Base-by-base conservation (phyloP, 179 eudicot genomes). In the Carnegiea gigantea region DNA sequence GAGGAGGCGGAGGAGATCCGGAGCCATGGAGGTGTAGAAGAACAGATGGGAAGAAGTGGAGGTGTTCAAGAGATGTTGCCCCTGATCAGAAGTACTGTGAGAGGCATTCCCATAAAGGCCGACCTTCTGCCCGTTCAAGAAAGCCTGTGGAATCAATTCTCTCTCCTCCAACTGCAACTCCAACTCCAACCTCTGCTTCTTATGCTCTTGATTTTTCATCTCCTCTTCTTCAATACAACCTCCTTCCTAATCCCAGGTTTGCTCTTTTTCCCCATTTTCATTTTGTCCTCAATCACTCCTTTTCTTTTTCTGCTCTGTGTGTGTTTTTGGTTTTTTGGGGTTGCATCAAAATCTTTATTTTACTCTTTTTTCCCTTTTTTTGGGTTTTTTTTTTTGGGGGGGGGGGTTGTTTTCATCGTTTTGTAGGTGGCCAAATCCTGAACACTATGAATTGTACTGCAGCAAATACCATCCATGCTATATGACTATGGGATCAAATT, bases 11-110 rank as follows among this genome's bases (percentile, higher is more conserved):
- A n/a, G 81, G 78, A 64, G 85, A 88, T 87, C 78, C 89, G 24
- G 95, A 92, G 86, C 92, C 93, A 20, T 89, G 95, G 95, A 79
- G 95, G 89, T 92, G 95, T 83, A 79, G 87, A 49, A 89, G 95
- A 82, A 92, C 95, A 18, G 93, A 92, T 68, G 95, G 92, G 71
- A 91, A 91, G 76, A 91, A 91, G 77, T 91, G 94, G 94, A 83
- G 92, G 77, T 91, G 94, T 62, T 87, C 95, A 1, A 87, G 95
- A 77, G 92, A 92, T 75, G 93, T 89, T 40, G 87, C 89, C 6
- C 93, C 92, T 5, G 89, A 91, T 40, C 93, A 89, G 46, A 92
- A 92, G 80, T 92, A 90, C 81, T 92, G 95, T 76, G 95, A 92
- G 88, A 79, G 93, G 6, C 95, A 92, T 81, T 86, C 89, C 79